Conservation (phyloP, 192 early-diverging fungal species). For the Paraglomus occultum region DNA sequence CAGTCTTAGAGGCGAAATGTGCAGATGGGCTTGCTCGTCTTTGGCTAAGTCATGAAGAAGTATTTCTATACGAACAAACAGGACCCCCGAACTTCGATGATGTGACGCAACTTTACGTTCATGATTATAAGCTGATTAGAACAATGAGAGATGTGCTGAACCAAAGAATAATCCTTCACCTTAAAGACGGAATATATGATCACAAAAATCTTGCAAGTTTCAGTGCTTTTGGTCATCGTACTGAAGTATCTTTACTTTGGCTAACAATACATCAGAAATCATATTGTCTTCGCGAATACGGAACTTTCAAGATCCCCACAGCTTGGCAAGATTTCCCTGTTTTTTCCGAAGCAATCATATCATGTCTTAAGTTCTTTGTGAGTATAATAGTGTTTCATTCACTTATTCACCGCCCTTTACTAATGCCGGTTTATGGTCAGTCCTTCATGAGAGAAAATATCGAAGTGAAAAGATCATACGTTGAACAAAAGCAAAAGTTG, state of each 20-base stretch:
- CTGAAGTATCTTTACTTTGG: conserved; percentile 30
- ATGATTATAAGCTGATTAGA: conserved; percentile 27
- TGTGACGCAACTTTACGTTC: conserved; percentile 19
- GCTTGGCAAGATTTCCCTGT: conserved; percentile 23
- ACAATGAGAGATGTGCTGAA: conserved; percentile 22
- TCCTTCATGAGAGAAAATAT: conserved; percentile 31
- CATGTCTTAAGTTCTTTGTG: conserved; percentile 28
- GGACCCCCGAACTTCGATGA: conserved; percentile 21
- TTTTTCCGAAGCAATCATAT: conserved; percentile 23
- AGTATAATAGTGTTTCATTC: conserved; percentile 19
- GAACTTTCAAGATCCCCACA: conserved; percentile 27
- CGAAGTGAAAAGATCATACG: conserved; percentile 18
- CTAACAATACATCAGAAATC: conserved; percentile 28
- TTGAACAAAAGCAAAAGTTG: conserved; percentile 30
- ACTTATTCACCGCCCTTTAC: conserved; percentile 24
- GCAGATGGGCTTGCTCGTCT: conserved; percentile 30
- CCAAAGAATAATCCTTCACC: conserved; percentile 9
- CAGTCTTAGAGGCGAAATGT: conserved; percentile 26
- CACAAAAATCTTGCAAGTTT: conserved; percentile 29
- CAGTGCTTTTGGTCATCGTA: conserved; percentile 24
- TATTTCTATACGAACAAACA: conserved; percentile 26
- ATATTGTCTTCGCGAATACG: conserved; percentile 20
- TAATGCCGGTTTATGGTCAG: conserved; percentile 24
- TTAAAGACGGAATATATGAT: conserved; percentile 29
- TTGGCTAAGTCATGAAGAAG: conserved; percentile 24